A percentile compares a stretch with the other conserved stretches of the same genome.
phyloP scores from a whole-genome alignment of 352 stramenopile genomes.

The Phytophthora macrochlamydospora region DNA sequence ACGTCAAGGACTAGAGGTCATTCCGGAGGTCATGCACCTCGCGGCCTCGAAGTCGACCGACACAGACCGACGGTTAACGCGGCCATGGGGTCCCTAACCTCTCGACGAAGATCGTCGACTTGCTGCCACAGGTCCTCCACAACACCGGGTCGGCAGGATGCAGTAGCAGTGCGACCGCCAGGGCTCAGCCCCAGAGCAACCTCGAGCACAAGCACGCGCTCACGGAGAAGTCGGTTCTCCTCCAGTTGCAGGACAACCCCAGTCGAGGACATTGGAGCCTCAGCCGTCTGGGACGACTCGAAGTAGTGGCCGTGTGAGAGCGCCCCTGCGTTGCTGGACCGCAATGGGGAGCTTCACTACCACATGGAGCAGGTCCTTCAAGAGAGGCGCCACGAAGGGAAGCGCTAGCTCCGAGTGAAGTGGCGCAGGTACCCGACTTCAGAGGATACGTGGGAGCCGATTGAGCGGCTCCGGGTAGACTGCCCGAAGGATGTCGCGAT shows the following conservation, averaged over 20 bases:
- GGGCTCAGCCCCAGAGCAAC: not conserved
- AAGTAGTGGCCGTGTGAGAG: not conserved
- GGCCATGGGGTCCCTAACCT: not conserved
- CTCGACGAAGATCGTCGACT: not conserved
- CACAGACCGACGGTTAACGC: not conserved
- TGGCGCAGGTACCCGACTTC: not conserved
- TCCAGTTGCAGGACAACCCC: not conserved
- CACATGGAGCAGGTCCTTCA: not conserved
- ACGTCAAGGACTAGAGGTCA: too few relatives aligned
- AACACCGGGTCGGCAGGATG: not conserved
- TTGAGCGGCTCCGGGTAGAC: constrained; percentile 2
- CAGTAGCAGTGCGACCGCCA: not conserved
- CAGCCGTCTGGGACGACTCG: not conserved
- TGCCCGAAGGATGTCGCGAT: constrained; percentile 4
- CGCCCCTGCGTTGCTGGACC: not conserved
- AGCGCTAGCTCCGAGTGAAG: not conserved
- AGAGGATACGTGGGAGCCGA: not conserved
- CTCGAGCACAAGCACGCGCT: not conserved
- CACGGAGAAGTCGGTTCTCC: not conserved
- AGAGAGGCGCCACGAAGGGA: not conserved
- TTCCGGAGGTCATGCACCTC: too few relatives aligned
- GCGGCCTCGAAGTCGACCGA: too few relatives aligned
- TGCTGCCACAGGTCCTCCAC: not conserved
- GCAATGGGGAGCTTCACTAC: not conserved
- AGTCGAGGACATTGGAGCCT: not conserved